Conservation (phyloP, 2,329 filamentous ascomycete genomes). For the Myriangium duriaei region DNA sequence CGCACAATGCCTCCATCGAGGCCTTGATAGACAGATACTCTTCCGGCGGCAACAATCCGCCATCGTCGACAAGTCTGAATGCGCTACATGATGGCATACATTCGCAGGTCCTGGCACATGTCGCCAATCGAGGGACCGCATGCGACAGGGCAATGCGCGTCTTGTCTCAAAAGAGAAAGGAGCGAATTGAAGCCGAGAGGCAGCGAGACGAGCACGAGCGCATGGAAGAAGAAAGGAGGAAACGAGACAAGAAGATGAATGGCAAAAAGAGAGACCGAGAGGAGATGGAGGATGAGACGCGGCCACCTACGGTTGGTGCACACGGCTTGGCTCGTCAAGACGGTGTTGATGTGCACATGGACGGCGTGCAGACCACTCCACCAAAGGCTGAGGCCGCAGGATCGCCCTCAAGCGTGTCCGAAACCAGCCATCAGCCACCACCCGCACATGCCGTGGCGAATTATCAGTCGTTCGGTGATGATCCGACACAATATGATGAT, state of each 20-base stretch:
- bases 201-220: constrained; percentile 38
- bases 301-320: constrained; percentile 48
- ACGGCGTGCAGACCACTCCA: constrained; percentile 34
- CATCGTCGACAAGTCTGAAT: constrained; percentile 51
- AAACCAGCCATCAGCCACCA: constrained; percentile 45
- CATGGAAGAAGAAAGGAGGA: constrained; percentile 37
- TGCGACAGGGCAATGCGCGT: constrained; percentile 65
- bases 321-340: constrained; percentile 53
- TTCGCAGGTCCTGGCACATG: constrained; percentile 32
- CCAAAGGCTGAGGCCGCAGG: constrained; percentile 43
- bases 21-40: constrained; percentile 54
- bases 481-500: constrained; percentile 81
- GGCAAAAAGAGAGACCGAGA: constrained; percentile 52
- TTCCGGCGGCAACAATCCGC: constrained; percentile 37
- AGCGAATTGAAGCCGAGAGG: constrained; percentile 41
- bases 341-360: constrained; percentile 42
- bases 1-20: constrained; percentile 50
- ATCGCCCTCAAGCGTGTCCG: constrained; percentile 46
- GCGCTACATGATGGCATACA: constrained; percentile 55
- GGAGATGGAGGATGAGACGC: constrained; percentile 38
- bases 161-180: constrained; percentile 53
- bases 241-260: constrained; percentile 19
- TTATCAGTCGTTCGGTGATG: constrained; percentile 75
- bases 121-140: constrained; percentile 44
- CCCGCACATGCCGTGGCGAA: constrained; percentile 53